Base-by-base conservation (phyloP, 176 grass and related monocot species). In the Aegilops umbellulata region DNA sequence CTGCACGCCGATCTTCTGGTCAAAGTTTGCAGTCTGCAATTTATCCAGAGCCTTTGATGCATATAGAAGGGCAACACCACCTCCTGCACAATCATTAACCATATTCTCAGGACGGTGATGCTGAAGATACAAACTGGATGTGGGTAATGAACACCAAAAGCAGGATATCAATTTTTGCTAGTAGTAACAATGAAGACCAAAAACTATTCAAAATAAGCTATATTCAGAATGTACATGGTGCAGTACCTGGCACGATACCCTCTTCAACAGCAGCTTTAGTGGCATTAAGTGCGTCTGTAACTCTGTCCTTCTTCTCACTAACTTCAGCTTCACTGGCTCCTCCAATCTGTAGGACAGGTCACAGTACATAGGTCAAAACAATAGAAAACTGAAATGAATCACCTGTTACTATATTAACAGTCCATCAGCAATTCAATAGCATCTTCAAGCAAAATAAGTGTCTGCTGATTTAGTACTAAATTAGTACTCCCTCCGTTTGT, bases 191-290 rank as follows among this genome's bases (percentile, higher is more conserved):
- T 3, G 24, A 53, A 58, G 31, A 81, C 19, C 27, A 65, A 63
- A 31, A 39, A 78, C 81, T 10, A 51, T 27, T 24, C 26, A 2
- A 13, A 68, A 2, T 1, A 72, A 69, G 47, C 22, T 11, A 41
- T 20, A 36, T 35, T 31, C 32, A 2, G 9, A 68, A 2, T 87
- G 35, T 30, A 20, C 3, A 16, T 16, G 10, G 34, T 16, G 5
- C 15, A 49, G 64, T 91, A 96, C 97, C 97, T 71, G 97, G 90
- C 15, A 99, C 93, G 47, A 99, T 96, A 68, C 97, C 97, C 97
- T 99, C 97, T 88, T 96, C 97, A 4, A 99, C 97, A 30, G 97
- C 97, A 83, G 97, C 97, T 82, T 99, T 99, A 60, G 97, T 99
- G 42, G 97, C 94, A 83, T 99, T 99, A 16, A 99, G 72, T 41